Evolutionary conservation across 257 asterid species (phyloP).

Genomic region (Jacaranda copaia): DNA sequence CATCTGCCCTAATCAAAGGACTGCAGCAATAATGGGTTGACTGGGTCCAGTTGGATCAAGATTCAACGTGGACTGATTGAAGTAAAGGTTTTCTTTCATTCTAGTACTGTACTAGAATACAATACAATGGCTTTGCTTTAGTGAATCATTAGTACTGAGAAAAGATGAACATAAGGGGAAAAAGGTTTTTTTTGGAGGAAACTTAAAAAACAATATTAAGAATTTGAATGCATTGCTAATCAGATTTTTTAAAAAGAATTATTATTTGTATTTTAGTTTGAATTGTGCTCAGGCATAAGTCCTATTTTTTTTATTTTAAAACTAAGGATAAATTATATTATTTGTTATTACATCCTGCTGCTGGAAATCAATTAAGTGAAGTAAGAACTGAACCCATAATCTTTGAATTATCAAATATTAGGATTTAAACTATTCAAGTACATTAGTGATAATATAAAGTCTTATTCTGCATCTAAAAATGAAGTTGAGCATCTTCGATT

Average conservation of each 20-base stretch:
- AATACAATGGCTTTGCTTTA: not conserved
- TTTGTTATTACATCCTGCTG: no score
- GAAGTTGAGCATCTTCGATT: no score
- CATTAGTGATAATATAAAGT: not conserved
- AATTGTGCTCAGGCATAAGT: no score
- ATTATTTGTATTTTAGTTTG: no score
- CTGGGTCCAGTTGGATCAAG: slow-evolving; percentile 20
- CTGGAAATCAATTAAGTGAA: no score
- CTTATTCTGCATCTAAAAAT: not conserved
- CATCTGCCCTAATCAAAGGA: not conserved
- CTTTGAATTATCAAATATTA: no score
- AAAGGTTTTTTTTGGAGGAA: not conserved
- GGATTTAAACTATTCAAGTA: not conserved
- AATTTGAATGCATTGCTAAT: not conserved
- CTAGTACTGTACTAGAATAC: not conserved
- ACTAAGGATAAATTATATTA: no score
- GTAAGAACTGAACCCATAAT: no score
- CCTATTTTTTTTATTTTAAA: no score
- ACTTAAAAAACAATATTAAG: not conserved
- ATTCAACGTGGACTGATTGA: not conserved
- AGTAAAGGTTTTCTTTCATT: not conserved
- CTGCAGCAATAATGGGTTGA: slow-evolving; percentile 13
- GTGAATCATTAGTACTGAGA: not conserved
- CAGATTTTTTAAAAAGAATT: not conserved
- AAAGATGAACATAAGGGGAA: not conserved